These are phyloP conservation scores for Entelexis paramagnoliae DNA, from an alignment of 1,139 yeast species.

Conservation along the genomic window DNA sequence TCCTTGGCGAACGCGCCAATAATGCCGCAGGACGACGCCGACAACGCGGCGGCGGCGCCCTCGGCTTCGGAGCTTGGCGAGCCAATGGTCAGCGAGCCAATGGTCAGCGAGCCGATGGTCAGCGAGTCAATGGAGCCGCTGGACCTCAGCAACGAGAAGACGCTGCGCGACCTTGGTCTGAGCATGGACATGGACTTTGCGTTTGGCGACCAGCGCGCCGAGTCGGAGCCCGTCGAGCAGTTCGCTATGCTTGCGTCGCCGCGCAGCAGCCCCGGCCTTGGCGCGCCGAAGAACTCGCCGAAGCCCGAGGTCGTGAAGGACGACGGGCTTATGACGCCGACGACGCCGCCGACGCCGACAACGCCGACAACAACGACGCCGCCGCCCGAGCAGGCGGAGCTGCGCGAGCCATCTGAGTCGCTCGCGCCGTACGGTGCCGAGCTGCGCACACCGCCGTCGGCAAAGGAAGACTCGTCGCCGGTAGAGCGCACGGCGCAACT, in stretches of 20 bases:
- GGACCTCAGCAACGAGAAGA: not conserved
- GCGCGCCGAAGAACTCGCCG: not conserved
- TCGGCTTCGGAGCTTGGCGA: not conserved
- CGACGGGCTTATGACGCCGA: too few relatives aligned
- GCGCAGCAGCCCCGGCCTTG: not conserved
- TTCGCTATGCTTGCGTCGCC: not conserved
- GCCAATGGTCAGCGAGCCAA: not conserved
- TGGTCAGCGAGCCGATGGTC: not conserved
- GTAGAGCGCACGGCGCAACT: not conserved
- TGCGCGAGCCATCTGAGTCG: not conserved
- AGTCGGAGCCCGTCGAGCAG: not conserved
- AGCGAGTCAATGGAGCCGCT: not conserved
- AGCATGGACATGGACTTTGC: constrained; percentile 4
- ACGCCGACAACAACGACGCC: not conserved
- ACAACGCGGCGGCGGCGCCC: not conserved
- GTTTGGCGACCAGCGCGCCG: not conserved
- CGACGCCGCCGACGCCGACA: too few relatives aligned
- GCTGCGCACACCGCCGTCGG: constrained; percentile 4
- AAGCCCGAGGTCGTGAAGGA: not conserved
- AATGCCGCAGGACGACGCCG: not conserved
- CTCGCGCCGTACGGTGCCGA: not conserved
- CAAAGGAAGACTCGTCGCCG: not conserved
- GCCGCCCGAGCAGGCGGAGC: not conserved
- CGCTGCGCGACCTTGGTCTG: not conserved
- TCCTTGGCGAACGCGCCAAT: not conserved